phyloP scores from a whole-genome alignment of 202 grass and related monocot species.

The Digitaria exilis region DNA sequence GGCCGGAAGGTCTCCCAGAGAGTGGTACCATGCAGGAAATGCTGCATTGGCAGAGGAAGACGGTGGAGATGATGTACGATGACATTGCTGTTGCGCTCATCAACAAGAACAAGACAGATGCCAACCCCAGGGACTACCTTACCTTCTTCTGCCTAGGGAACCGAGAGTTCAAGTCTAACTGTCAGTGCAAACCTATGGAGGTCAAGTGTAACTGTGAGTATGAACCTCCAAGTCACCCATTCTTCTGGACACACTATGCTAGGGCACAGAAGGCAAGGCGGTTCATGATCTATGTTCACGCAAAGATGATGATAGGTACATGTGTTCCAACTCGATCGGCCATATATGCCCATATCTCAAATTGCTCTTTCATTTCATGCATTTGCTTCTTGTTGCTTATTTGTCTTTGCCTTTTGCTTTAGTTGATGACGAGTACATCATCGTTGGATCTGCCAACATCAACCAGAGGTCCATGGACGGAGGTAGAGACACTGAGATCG shows the following conservation, averaged over 20 bases:
- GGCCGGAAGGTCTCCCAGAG: neutral
- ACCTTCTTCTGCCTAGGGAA: slow-evolving; percentile 19
- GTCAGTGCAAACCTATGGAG: too few relatives aligned
- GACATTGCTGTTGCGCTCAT: neutral
- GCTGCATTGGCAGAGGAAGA: neutral
- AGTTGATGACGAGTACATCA: slow-evolving; percentile 14
- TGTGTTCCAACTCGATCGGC: too few relatives aligned
- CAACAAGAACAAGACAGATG: neutral
- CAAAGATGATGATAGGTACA: slow-evolving; percentile 1
- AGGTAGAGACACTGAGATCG: neutral
- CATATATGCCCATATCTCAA: too few relatives aligned
- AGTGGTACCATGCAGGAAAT: neutral
- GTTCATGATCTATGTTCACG: slow-evolving; percentile 5
- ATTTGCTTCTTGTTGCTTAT: too few relatives aligned
- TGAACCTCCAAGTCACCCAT: neutral
- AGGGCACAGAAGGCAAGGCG: neutral
- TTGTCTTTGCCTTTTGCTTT: too few relatives aligned
- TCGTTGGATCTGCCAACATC: slow-evolving; percentile 5
- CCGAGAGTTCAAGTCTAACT: too few relatives aligned
- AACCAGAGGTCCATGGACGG: slow-evolving; percentile 3
- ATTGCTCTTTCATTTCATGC: too few relatives aligned
- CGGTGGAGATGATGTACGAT: slow-evolving; percentile 1
- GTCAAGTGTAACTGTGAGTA: neutral
- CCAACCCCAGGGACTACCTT: slow-evolving; percentile 8
- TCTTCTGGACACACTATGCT: neutral